Conservation (phyloP, 495 filamentous ascomycete species). For the Penicillium herquei region DNA sequence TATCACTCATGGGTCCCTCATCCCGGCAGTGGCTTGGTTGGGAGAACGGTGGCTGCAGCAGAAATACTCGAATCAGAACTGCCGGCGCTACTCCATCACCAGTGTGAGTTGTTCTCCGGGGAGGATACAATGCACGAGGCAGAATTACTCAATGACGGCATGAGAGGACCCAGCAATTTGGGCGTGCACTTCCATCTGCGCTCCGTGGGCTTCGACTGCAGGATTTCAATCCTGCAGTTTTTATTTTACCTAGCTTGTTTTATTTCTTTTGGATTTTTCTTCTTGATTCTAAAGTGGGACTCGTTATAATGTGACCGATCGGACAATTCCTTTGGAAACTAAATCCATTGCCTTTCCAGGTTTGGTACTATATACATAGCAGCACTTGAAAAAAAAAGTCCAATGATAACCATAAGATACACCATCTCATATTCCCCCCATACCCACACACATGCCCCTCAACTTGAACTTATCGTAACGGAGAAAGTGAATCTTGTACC, state of each 20-base stretch:
- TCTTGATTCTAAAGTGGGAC: conserved; percentile 1
- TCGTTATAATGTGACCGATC: conserved; percentile 15
- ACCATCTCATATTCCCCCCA: too few species aligned
- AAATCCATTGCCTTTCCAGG: background rate
- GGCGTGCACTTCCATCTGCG: background rate
- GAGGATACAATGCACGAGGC: conserved; percentile 16
- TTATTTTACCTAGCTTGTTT: background rate
- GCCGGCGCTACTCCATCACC: conserved; percentile 23
- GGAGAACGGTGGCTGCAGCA: conserved; percentile 6
- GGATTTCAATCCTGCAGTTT: background rate
- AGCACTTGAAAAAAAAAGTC: too few species aligned
- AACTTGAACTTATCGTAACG: background rate
- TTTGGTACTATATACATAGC: too few species aligned
- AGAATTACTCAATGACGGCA: conserved; percentile 7
- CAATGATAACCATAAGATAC: too few species aligned
- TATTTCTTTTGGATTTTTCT: background rate
- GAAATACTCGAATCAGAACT: conserved; percentile 20
- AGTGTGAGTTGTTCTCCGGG: conserved; percentile 11
- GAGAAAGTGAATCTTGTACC: conserved; percentile 1
- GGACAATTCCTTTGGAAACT: conserved; percentile 10
- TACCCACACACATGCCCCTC: too few species aligned
- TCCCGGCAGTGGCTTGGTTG: conserved; percentile 21
- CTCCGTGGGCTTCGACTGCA: background rate
- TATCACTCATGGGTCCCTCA: conserved; percentile 12
- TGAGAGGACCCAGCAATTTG: background rate